A percentile compares a stretch with the other conserved stretches of the same genome.
Evolutionary conservation across 192 early-diverging fungal species (phyloP).

Genomic region (Umbelopsis sp.): DNA sequence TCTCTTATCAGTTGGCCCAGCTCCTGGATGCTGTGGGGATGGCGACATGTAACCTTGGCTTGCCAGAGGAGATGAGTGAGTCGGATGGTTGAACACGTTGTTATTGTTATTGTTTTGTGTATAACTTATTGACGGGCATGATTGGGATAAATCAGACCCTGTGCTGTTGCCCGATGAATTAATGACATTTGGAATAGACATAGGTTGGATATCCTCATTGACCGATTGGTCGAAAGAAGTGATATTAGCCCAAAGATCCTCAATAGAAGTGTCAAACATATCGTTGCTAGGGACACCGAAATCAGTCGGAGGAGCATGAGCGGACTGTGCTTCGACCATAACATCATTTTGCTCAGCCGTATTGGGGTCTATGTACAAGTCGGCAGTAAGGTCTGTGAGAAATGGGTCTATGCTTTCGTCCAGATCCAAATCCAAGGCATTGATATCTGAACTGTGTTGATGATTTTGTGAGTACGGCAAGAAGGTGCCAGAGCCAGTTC

Average conservation of each 20-base stretch:
- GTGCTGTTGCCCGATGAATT: neutral
- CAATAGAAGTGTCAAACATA: neutral
- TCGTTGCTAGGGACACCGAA: neutral
- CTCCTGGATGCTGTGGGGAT: neutral
- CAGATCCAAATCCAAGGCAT: neutral
- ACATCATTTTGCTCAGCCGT: neutral
- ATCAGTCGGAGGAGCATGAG: neutral
- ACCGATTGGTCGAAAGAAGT: conserved; percentile 1
- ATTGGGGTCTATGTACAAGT: conserved; percentile 8
- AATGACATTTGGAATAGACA: conserved; percentile 12
- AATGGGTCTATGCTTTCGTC: neutral
- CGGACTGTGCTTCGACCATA: neutral
- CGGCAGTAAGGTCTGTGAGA: conserved; percentile 9
- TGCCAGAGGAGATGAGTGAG: neutral
- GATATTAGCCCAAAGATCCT: conserved; percentile 19
- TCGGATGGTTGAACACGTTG: neutral
- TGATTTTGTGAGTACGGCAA: neutral
- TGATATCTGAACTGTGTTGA: too few relatives aligned
- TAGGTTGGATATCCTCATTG: conserved; percentile 8
- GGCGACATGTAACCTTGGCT: neutral
- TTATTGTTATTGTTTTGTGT: neutral
- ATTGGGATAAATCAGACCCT: neutral
- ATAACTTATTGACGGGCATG: neutral
- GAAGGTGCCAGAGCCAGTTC: conserved; percentile 3
- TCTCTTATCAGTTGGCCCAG: neutral